Evolutionary conservation across 257 asterid genomes (phyloP).

Genomic region (Solanum pinnatisectum): DNA sequence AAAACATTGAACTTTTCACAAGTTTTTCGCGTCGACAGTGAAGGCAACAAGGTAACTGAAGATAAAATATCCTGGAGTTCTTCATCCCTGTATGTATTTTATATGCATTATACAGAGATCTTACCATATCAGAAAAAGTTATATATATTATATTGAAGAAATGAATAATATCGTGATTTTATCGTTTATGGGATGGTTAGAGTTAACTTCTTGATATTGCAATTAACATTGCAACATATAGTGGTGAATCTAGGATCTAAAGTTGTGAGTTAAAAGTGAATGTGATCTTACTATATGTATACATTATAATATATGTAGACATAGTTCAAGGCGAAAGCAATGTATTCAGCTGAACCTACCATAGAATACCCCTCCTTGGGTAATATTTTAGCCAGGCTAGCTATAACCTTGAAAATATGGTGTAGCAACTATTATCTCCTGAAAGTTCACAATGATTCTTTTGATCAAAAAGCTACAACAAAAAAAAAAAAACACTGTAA

Average conservation of each 20-base stretch:
- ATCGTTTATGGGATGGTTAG: neutral
- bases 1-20: slow-evolving; percentile 19
- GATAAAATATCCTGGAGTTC: neutral
- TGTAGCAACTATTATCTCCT: neutral
- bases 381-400: neutral
- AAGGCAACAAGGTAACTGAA: neutral
- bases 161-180: neutral
- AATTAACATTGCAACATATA: neutral
- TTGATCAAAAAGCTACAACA: neutral
- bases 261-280: neutral
- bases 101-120: neutral
- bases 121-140: neutral
- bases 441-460: neutral
- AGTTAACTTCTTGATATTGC: neutral
- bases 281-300: neutral
- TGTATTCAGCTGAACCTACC: neutral
- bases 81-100: neutral
- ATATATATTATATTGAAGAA: neutral
- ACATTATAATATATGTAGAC: neutral
- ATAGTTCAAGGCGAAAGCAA: neutral
- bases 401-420: neutral
- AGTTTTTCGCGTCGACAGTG: neutral
- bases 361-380: neutral
- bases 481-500: neutral
- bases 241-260: neutral